phyloP scores from a whole-genome alignment of 2,329 filamentous ascomycete genomes.

The Talaromyces verruculosus region DNA sequence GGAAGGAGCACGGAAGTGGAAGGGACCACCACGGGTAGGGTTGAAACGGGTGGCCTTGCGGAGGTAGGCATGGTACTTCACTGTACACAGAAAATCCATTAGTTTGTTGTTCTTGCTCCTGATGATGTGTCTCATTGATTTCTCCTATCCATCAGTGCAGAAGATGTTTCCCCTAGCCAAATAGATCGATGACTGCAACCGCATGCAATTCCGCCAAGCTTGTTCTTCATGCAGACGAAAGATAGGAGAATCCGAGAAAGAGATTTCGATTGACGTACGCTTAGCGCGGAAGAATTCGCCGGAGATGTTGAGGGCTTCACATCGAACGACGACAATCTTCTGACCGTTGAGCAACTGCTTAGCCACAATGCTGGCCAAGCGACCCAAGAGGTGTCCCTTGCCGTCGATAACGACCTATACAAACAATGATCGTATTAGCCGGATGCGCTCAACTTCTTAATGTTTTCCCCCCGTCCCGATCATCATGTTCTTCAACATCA shows the following conservation, averaged over 20 bases:
- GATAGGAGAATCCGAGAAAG: conserved; percentile 9
- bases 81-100: conserved; percentile 58
- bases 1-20: conserved; percentile 99
- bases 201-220: background rate
- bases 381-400: conserved; percentile 99
- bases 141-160: conserved; percentile 4
- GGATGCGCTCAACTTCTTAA: conserved; percentile 14
- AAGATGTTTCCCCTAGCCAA: conserved; percentile 11
- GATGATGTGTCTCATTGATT: background rate
- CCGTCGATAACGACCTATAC: conserved; percentile 94
- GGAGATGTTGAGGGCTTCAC: conserved; percentile 99
- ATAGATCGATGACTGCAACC: conserved; percentile 13
- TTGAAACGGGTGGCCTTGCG: conserved; percentile 99
- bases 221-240: background rate
- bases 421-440: conserved; percentile 44
- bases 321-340: conserved; percentile 99
- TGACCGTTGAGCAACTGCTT: conserved; percentile 99
- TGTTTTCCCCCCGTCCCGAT: conserved; percentile 10
- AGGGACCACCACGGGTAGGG: conserved; percentile 98
- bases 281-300: conserved; percentile 99
- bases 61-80: conserved; percentile 99
- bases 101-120: conserved; percentile 37
- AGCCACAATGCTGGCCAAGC: conserved; percentile 94
- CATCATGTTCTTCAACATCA: background rate
- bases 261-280: conserved; percentile 69